Percentiles rank a stretch among this genome's conserved stretches.
phyloP scores from a whole-genome alignment of 2,329 filamentous ascomycete species.

The Fusarium succisae region DNA sequence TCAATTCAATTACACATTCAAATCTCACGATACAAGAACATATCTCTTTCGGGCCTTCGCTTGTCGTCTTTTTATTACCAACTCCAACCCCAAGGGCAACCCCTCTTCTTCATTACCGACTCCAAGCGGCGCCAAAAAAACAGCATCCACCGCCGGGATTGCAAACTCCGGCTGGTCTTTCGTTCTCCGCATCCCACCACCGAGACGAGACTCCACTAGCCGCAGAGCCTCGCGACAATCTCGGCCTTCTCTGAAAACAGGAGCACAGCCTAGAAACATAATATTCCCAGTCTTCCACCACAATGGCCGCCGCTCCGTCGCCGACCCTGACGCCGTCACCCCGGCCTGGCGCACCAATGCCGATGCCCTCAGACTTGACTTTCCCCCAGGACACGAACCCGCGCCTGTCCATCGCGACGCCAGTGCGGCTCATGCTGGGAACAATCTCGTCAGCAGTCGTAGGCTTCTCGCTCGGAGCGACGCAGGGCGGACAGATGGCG shows the following conservation, averaged over 20 bases:
- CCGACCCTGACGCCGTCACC: constrained; percentile 14
- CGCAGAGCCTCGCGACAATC: constrained; percentile 34
- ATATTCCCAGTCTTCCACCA: not conserved
- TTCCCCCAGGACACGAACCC: constrained; percentile 48
- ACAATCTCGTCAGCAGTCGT: constrained; percentile 69
- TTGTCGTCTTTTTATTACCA: constrained; percentile 32
- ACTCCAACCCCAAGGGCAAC: constrained; percentile 9
- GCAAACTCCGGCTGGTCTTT: constrained; percentile 20
- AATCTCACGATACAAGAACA: constrained; percentile 9
- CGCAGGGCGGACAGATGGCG: constrained; percentile 77
- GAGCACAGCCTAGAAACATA: not conserved
- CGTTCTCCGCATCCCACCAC: constrained; percentile 33
- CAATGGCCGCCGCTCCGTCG: constrained; percentile 14
- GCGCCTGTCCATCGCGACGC: constrained; percentile 70
- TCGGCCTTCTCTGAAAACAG: constrained; percentile 12
- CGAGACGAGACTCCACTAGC: constrained; percentile 15
- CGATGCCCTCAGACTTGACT: constrained; percentile 26
- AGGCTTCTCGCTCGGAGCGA: constrained; percentile 76
- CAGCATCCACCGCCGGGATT: constrained; percentile 28
- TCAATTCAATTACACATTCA: constrained; percentile 16
- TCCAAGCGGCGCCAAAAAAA: constrained; percentile 4
- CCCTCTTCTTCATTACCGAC: constrained; percentile 27
- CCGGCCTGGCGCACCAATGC: constrained; percentile 24
- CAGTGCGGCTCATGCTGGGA: constrained; percentile 72
- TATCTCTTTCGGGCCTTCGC: constrained; percentile 16